phyloP scores from a whole-genome alignment of 164 flowering plant species.

The Santalum album region DNA sequence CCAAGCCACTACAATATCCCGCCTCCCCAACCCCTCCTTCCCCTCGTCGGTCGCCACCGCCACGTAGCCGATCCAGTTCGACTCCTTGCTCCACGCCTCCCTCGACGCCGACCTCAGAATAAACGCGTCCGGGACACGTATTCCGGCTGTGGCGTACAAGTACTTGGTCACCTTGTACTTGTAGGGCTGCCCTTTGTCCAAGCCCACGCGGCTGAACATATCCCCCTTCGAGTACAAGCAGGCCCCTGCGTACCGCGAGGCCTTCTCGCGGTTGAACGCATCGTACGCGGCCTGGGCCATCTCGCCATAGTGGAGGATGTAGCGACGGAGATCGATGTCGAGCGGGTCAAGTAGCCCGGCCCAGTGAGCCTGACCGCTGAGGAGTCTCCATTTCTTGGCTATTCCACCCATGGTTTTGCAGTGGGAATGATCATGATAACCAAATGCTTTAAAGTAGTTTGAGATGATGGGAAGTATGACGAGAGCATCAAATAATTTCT shows the following conservation, averaged over 20 bases:
- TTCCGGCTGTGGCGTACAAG: slow-evolving; percentile 33
- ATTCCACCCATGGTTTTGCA: slow-evolving; percentile 5
- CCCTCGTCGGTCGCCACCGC: slow-evolving; percentile 61
- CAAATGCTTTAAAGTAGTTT: too few relatives aligned
- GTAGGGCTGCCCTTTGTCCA: slow-evolving; percentile 19
- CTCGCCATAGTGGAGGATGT: slow-evolving; percentile 47
- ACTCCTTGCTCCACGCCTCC: slow-evolving; percentile 36
- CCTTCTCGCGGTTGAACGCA: slow-evolving; percentile 28
- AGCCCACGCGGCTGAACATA: slow-evolving; percentile 23
- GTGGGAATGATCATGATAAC: too few relatives aligned
- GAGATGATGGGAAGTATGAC: too few relatives aligned
- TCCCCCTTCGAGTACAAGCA: slow-evolving; percentile 23
- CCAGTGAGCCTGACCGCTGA: slow-evolving; percentile 52
- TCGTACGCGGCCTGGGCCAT: slow-evolving; percentile 34
- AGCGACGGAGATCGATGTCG: slow-evolving; percentile 39
- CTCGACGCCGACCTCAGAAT: slow-evolving; percentile 25
- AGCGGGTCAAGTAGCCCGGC: slow-evolving; percentile 42
- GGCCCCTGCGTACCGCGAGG: slow-evolving; percentile 31
- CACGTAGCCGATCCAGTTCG: slow-evolving; percentile 35
- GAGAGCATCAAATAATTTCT: too few relatives aligned
- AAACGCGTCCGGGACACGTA: slow-evolving; percentile 29
- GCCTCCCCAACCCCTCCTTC: slow-evolving; percentile 22
- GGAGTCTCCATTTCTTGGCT: slow-evolving; percentile 35
- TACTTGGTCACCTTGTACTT: slow-evolving; percentile 30
- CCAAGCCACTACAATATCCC: slow-evolving; percentile 32